phyloP scores from a whole-genome alignment of 176 grass and related monocot genomes.

The Zea mays region Zm-B73-REFERENCE-NAM-5.0 NC_050103.1:153082501-153083000 shows the following conservation, averaged over 20 bases:
- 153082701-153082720: slow-evolving; percentile 83
- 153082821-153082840: slow-evolving; percentile 2
- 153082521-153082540: slow-evolving; percentile 89
- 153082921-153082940: background rate
- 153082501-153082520: slow-evolving; percentile 84
- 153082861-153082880: slow-evolving; percentile 5
- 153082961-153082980: background rate
- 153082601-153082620: slow-evolving; percentile 85
- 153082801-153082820: slow-evolving; percentile 21
- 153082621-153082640: slow-evolving; percentile 80
- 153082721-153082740: slow-evolving; percentile 3
- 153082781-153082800: slow-evolving; percentile 8
- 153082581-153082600: slow-evolving; percentile 99
- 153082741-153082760: slow-evolving; percentile 21
- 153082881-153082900: background rate
- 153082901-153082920: background rate
- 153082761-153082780: background rate
- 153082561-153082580: slow-evolving; percentile 93
- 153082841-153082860: slow-evolving; percentile 29
- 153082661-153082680: slow-evolving; percentile 92
- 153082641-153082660: slow-evolving; percentile 91
- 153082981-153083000: slow-evolving; percentile 6
- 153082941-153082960: background rate
- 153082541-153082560: slow-evolving; percentile 87
- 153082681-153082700: slow-evolving; percentile 89